A percentile compares a stretch with the other conserved stretches of the same genome.
Conservation (phyloP, 805 yeast species). For the Candida caryicola region DNA sequence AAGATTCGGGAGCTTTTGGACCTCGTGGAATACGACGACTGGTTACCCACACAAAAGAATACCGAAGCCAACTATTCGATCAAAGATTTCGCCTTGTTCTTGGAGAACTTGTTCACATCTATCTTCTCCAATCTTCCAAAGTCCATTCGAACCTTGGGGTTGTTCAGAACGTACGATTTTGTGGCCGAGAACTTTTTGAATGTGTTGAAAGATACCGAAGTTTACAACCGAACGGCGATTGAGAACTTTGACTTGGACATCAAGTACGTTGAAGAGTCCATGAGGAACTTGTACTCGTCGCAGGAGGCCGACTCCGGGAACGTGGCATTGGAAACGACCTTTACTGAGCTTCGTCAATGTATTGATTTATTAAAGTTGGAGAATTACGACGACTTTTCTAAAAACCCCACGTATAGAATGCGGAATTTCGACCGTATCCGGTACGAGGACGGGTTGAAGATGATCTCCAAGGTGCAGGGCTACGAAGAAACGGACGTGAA, state of each 20-base stretch:
- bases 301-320: conserved; percentile 27
- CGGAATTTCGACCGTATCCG: conserved; percentile 68
- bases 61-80: conserved; percentile 70
- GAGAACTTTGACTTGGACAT: conserved; percentile 78
- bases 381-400: conserved; percentile 60
- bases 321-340: conserved; percentile 66
- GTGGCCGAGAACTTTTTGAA: conserved; percentile 68
- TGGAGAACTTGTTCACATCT: conserved; percentile 81
- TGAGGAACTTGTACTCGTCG: conserved; percentile 35
- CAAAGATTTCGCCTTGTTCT: conserved; percentile 78
- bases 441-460: conserved; percentile 63
- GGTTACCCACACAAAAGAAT: conserved; percentile 56
- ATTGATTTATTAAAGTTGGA: conserved; percentile 68
- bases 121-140: conserved; percentile 80
- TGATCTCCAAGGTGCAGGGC: conserved; percentile 52
- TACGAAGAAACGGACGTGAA: conserved; percentile 14
- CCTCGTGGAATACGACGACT: conserved; percentile 76
- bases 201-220: conserved; percentile 52
- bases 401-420: conserved; percentile 41
- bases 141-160: conserved; percentile 72
- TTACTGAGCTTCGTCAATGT: conserved; percentile 76
- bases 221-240: conserved; percentile 59
- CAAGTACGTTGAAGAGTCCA: conserved; percentile 63
- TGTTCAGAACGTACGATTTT: conserved; percentile 83
- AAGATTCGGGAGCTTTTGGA: conserved; percentile 79